Conservation (phyloP, 1,139 yeast genomes). For the Kodamaea fungicola region DNA sequence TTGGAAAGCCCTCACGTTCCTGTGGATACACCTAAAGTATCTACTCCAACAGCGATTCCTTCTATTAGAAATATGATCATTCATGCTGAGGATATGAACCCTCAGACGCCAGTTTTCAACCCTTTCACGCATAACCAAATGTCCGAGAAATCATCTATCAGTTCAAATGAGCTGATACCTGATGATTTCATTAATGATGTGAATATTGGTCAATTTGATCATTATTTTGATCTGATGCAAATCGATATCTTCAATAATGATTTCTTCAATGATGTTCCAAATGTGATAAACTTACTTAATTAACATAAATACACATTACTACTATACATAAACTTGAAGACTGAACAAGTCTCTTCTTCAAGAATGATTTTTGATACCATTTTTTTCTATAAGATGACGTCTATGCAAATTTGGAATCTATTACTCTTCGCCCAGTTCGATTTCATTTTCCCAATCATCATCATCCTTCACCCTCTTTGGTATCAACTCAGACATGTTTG, state of each 20-base stretch:
- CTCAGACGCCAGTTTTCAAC: conserved; percentile 1
- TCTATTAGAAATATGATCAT: conserved; percentile 12
- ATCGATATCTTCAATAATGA: conserved; percentile 30
- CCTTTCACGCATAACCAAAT: conserved; percentile 1
- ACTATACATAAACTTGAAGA: background rate
- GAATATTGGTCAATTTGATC: conserved; percentile 13
- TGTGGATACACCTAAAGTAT: background rate
- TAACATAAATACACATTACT: conserved; percentile 1
- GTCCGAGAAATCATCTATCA: conserved; percentile 1
- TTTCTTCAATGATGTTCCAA: conserved; percentile 26
- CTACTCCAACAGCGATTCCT: conserved; percentile 8
- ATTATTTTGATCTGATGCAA: conserved; percentile 28
- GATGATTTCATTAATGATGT: conserved; percentile 4
- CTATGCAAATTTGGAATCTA: background rate
- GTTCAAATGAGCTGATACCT: conserved; percentile 3
- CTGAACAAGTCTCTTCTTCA: background rate
- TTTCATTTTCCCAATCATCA: conserved; percentile 47
- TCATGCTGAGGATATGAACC: conserved; percentile 2
- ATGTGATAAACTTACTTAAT: conserved; percentile 17
- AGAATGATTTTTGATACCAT: background rate
- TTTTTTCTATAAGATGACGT: background rate
- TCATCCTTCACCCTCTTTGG: conserved; percentile 43
- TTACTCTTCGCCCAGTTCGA: conserved; percentile 23
- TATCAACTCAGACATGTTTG: conserved; percentile 43
- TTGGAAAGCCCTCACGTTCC: conserved; percentile 1